Evolutionary conservation across 2,329 filamentous ascomycete species (phyloP), one percentile per base, ranked within the genome.

Genomic region (Pestalotiopsis sp.): DNA sequence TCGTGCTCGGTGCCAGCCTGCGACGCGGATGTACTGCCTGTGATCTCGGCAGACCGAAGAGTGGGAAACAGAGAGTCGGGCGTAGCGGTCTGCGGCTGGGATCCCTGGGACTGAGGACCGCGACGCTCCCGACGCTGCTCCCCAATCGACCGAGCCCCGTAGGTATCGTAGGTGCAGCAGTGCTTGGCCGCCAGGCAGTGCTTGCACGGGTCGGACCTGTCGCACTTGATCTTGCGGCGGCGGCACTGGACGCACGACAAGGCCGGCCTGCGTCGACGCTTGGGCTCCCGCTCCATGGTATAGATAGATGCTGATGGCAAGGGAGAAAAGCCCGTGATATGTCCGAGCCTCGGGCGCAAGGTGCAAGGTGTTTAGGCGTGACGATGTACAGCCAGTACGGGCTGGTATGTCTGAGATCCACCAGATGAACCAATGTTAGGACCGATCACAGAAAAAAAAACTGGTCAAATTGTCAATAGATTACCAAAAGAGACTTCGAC

Each of bases 221-320:
- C 80, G 69, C 83, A 85, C 66, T 82, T 83, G 74, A 84, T 79
- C 72, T 85, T 85, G 49, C 82, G 79, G 20, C 80, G 79, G 20
- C 83, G 77, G 72, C 83, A 85, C 69, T 81, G 77, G 17, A 81
- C 70, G 68, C 83, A 84, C 0, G 83, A 83, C 31, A 82, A 70
- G 3, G 81, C 80, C 7, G 78, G 77, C 49, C 79, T 72, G 52
- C 79, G 73, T 6, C 79, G 78, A 17, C 76, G 76, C 20, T 73
- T 77, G 1, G 66, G 38, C 23, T 57, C 23, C 39, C 17, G 59
- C n/a, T 61, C 59, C 59, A 61, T 61, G 12, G 14, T 23, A 12
- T 12, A 4, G 56, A 6, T 58, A 25, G 25, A 12, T 52, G 5
- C 9, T 52, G n/a, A 52, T 6, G 20, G 14, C 4, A 20, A 23